A percentile compares a stretch with the other conserved stretches of the same genome.
phyloP scores from a whole-genome alignment of 2,329 filamentous ascomycete genomes.

The Aspergillus alliaceus region DNA sequence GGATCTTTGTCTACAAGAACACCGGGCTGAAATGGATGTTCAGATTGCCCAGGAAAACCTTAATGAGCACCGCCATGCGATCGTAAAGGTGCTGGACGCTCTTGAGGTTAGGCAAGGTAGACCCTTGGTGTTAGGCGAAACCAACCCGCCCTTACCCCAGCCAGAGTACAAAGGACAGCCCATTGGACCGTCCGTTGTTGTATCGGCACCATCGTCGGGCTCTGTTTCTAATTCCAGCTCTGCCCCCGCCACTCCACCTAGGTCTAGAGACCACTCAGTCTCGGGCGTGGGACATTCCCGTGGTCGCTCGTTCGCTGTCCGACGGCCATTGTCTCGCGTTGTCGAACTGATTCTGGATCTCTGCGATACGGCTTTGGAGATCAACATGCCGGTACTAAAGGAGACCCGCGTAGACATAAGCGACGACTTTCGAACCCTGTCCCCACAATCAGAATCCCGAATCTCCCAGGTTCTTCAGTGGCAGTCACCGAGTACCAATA shows the following conservation, averaged over 20 bases:
- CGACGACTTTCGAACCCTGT: conserved; percentile 86
- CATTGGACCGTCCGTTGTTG: conserved; percentile 71
- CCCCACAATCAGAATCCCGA: conserved; percentile 90
- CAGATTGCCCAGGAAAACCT: conserved; percentile 92
- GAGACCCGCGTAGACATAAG: conserved; percentile 65
- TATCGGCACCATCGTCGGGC: conserved; percentile 69
- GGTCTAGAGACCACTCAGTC: conserved; percentile 67
- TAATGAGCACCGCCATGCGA: conserved; percentile 87
- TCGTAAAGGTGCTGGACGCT: conserved; percentile 92
- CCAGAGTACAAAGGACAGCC: conserved; percentile 86
- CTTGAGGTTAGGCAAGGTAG: conserved; percentile 66
- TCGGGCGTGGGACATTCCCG: conserved; percentile 75
- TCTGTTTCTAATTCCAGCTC: conserved; percentile 70
- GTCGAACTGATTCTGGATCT: conserved; percentile 93
- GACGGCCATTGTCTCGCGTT: conserved; percentile 85
- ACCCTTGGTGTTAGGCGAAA: conserved; percentile 28
- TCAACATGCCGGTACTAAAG: conserved; percentile 91
- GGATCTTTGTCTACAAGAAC: conserved; percentile 91
- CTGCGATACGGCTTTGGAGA: conserved; percentile 92
- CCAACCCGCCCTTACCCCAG: conserved; percentile 57
- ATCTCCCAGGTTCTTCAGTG: conserved; percentile 94
- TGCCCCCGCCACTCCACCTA: conserved; percentile 63
- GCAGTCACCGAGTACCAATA: conserved; percentile 91
- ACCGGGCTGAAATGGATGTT: conserved; percentile 95
- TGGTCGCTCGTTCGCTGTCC: conserved; percentile 84